phyloP scores from a whole-genome alignment of 495 filamentous ascomycete genomes.

The Xylaria sp. region DNA sequence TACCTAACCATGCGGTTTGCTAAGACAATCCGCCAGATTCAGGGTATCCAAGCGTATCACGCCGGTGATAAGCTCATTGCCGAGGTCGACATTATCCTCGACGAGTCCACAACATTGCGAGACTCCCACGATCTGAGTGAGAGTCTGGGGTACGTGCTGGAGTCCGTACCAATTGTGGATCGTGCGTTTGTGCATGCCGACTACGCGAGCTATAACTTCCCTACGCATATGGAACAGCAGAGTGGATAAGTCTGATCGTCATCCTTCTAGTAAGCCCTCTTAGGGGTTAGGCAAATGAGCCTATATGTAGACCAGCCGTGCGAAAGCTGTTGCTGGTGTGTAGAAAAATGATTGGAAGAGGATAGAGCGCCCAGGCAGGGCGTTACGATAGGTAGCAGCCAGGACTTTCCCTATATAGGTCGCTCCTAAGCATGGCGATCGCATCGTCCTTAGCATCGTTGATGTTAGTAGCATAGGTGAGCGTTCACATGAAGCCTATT shows the following conservation, averaged over 20 bases:
- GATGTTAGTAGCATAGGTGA: conserved; percentile 10
- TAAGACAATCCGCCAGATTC: conserved; percentile 85
- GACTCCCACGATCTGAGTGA: conserved; percentile 89
- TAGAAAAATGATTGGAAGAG: background rate
- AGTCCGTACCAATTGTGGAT: conserved; percentile 80
- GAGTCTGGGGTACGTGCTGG: conserved; percentile 87
- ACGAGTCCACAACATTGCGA: conserved; percentile 75
- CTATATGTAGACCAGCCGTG: background rate
- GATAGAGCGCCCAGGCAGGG: background rate
- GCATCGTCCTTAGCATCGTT: background rate
- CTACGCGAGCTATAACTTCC: conserved; percentile 81
- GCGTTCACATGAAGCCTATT: background rate
- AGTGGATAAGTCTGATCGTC: conserved; percentile 28
- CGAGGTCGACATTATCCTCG: conserved; percentile 79
- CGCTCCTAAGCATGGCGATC: background rate
- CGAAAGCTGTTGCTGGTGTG: background rate
- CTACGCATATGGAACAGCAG: conserved; percentile 85
- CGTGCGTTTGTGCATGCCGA: conserved; percentile 77
- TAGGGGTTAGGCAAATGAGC: background rate
- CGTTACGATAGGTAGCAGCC: background rate
- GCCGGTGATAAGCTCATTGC: conserved; percentile 89
- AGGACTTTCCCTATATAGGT: background rate
- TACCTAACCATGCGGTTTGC: conserved; percentile 97
- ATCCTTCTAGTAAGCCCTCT: background rate
- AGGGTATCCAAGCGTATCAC: conserved; percentile 88